Base-by-base conservation (phyloP, 169 alveolate species). In the Babesia bigemina region DNA sequence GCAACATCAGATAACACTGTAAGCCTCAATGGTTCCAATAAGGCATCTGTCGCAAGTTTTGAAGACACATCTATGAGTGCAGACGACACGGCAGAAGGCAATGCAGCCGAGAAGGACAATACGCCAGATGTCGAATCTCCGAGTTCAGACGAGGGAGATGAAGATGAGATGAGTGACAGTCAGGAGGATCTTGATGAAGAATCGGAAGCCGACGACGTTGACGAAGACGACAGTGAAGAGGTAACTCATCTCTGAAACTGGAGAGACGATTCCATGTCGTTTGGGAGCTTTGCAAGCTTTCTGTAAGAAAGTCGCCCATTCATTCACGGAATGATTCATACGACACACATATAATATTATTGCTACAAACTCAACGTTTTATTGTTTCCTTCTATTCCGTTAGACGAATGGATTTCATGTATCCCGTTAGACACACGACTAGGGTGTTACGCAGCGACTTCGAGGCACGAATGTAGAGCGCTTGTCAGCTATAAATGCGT, bases 131-230 rank as follows among this genome's bases (percentile, higher is more conserved):
- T 33, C 6, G 39, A 33, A 33, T 2, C 7, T 45, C 8, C 50
- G 7, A 22, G 11, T 14, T 2, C 24, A 13, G 26, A 26, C 12
- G 21, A 19, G 1, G 44, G 45, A 24, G 21, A 17, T 6, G 70
- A 50, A 61, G 13, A 0, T n/a, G n/a, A 33, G 14, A 16, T 39
- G 42, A 50, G 16, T 33, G 79, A 62, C 22, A 44, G 55, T 39
- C 77, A 55, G 63, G 19, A 17, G 0, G 66, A 11, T 17, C 75
- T 22, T 21, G 56, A 28, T 21, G 84, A 79, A 16, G 70, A 59
- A 52, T 28, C 49, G 19, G 70, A 14, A 7, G 60, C 50, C 19
- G 50, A 10, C 19, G 50, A 45, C 1, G 17, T 10, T 45, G 50
- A 2, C 50, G 55, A 42, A 47, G 28, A 26, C 21, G 56, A 52